Evolutionary conservation across 139 green algal species (phyloP).

Genomic region (Coccomyxa sp.): DNA sequence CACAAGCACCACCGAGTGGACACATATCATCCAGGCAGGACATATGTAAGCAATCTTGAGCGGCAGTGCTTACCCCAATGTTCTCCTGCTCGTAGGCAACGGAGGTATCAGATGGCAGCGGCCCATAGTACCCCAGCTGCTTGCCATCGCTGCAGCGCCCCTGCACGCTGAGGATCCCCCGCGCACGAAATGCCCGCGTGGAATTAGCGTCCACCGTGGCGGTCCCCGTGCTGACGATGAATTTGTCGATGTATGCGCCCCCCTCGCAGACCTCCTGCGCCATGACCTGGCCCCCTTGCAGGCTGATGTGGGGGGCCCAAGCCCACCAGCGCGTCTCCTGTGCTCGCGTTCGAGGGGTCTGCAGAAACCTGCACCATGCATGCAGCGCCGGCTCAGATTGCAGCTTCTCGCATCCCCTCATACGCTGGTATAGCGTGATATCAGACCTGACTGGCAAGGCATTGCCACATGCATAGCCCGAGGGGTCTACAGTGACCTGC

Average conservation of each 20-base stretch:
- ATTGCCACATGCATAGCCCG: too few species aligned
- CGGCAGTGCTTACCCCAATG: background rate
- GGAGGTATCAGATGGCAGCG: background rate
- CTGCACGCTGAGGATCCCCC: background rate
- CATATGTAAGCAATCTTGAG: too few species aligned
- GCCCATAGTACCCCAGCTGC: background rate
- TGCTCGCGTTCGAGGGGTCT: background rate
- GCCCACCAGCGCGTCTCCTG: background rate
- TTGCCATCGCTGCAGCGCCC: background rate
- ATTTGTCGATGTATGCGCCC: background rate
- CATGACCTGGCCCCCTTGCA: background rate
- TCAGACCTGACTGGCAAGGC: too few species aligned
- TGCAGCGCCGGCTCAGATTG: too few species aligned
- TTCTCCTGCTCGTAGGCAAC: background rate
- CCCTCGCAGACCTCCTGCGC: background rate
- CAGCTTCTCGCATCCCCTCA: too few species aligned
- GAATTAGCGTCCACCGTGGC: background rate
- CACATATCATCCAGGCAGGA: too few species aligned
- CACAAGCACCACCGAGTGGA: too few species aligned
- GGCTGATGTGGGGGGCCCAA: background rate
- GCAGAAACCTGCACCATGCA: background rate
- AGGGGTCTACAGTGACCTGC: too few species aligned
- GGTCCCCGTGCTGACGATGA: background rate
- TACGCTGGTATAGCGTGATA: too few species aligned
- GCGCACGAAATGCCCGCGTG: background rate